These are phyloP conservation scores for Mollisiaceae sp. DNA, from an alignment of 2,329 filamentous ascomycete species.

Conservation along the genomic window DNA sequence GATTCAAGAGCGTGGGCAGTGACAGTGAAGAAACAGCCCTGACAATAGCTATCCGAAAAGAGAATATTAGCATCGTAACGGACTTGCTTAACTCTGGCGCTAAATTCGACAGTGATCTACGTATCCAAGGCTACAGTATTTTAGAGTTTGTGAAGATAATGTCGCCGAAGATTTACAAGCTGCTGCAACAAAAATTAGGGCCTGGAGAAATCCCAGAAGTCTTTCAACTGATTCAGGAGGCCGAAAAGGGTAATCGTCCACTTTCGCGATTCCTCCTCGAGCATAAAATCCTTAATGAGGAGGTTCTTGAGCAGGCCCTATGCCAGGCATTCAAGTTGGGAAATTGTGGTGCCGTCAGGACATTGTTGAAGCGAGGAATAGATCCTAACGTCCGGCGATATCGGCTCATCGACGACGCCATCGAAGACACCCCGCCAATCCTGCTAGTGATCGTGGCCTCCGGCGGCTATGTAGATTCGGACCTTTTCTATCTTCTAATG, in stretches of 20 bases:
- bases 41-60: slow-evolving; percentile 3
- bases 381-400: not conserved
- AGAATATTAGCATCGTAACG: not conserved
- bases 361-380: not conserved
- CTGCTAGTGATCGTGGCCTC: not conserved
- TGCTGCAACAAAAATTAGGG: slow-evolving; percentile 13
- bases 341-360: not conserved
- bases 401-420: not conserved
- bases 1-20: not conserved
- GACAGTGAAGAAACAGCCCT: slow-evolving; percentile 10
- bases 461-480: not conserved
- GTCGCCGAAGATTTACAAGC: slow-evolving; percentile 11
- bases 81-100: slow-evolving; percentile 12
- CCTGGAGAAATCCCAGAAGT: not conserved
- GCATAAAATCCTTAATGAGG: not conserved
- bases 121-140: slow-evolving; percentile 7
- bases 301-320: not conserved
- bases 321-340: not conserved
- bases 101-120: slow-evolving; percentile 10
- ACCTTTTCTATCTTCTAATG: not conserved
- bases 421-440: not conserved
- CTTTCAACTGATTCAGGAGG: not conserved
- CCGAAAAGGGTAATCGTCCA: not conserved
- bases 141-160: slow-evolving; percentile 6
- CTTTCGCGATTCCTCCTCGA: not conserved